These are phyloP conservation scores for Tuber microsphaerosporum DNA, from an alignment of 495 filamentous ascomycete species.

Conservation along the genomic window DNA sequence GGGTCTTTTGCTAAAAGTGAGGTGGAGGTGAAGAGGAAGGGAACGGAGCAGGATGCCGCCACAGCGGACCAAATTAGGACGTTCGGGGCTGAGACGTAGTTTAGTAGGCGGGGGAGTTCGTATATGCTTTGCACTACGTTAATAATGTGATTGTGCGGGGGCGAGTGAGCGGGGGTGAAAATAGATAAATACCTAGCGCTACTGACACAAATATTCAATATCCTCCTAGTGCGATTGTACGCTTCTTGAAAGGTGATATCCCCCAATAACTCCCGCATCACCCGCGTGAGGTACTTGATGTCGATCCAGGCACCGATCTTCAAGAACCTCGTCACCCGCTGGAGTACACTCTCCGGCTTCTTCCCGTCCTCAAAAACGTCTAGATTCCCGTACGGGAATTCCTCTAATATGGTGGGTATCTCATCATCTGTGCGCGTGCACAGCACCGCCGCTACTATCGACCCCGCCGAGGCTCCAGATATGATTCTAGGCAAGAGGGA, in stretches of 20 bases:
- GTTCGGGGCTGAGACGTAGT: slow-evolving; percentile 88
- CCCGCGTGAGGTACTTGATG: slow-evolving; percentile 66
- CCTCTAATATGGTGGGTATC: slow-evolving; percentile 61
- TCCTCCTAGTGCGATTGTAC: slow-evolving; percentile 82
- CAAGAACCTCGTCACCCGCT: slow-evolving; percentile 65
- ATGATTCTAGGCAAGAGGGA: slow-evolving; percentile 81
- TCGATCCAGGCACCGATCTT: slow-evolving; percentile 79
- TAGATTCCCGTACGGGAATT: slow-evolving; percentile 74
- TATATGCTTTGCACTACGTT: slow-evolving; percentile 55
- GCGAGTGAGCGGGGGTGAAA: background rate
- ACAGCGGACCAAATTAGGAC: slow-evolving; percentile 96
- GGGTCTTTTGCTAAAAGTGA: slow-evolving; percentile 79
- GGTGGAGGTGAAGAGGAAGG: slow-evolving; percentile 71
- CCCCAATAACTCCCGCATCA: slow-evolving; percentile 71
- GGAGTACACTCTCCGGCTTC: slow-evolving; percentile 59
- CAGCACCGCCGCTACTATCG: slow-evolving; percentile 79
- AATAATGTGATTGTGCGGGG: background rate
- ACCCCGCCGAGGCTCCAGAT: slow-evolving; percentile 88
- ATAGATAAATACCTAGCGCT: slow-evolving; percentile 48
- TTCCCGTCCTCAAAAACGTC: slow-evolving; percentile 67
- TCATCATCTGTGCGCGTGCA: slow-evolving; percentile 82
- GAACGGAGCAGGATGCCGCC: slow-evolving; percentile 87
- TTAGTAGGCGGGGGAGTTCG: slow-evolving; percentile 76
- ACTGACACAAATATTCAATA: slow-evolving; percentile 89
- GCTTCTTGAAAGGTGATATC: slow-evolving; percentile 93